Conservation (phyloP, 495 filamentous ascomycete species). For the Saxophila tyrrhenica region DNA sequence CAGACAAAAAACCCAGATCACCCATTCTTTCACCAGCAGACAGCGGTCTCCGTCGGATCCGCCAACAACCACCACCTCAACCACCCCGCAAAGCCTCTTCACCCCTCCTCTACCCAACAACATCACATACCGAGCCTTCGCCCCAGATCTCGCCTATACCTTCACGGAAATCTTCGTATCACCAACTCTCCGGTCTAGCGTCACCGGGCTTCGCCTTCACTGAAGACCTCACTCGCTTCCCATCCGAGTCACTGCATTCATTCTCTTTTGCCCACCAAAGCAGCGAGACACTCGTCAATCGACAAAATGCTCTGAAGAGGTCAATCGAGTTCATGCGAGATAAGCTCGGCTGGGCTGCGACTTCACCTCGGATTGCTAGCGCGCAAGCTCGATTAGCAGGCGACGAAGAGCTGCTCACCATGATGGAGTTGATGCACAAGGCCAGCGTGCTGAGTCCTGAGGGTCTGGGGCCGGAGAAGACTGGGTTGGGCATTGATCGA, state of each 20-base stretch:
- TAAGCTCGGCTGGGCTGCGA: constrained; percentile 69
- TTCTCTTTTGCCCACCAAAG: constrained; percentile 98
- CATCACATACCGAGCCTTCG: constrained; percentile 22
- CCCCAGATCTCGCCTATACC: constrained; percentile 41
- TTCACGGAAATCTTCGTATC: constrained; percentile 41
- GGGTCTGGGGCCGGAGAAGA: constrained; percentile 25
- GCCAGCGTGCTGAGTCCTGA: constrained; percentile 59
- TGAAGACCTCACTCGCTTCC: constrained; percentile 86
- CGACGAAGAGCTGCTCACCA: constrained; percentile 75
- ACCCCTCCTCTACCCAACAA: constrained; percentile 38
- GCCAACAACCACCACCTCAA: constrained; percentile 51
- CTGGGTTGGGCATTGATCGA: constrained; percentile 3
- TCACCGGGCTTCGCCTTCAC: constrained; percentile 58
- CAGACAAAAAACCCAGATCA: constrained; percentile 4
- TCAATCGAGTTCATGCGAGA: constrained; percentile 98
- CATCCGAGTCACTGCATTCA: constrained; percentile 90
- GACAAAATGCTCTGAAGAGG: constrained; percentile 86
- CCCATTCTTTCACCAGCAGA: constrained; percentile 13
- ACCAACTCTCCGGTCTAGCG: constrained; percentile 45
- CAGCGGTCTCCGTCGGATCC: constrained; percentile 79
- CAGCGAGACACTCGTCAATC: constrained; percentile 76
- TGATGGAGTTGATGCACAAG: constrained; percentile 76
- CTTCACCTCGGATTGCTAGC: constrained; percentile 52
- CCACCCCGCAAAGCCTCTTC: constrained; percentile 9
- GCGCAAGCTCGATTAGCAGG: constrained; percentile 74